Conservation (phyloP, 176 grass and related monocot species). For the Juncus effusus region DNA sequence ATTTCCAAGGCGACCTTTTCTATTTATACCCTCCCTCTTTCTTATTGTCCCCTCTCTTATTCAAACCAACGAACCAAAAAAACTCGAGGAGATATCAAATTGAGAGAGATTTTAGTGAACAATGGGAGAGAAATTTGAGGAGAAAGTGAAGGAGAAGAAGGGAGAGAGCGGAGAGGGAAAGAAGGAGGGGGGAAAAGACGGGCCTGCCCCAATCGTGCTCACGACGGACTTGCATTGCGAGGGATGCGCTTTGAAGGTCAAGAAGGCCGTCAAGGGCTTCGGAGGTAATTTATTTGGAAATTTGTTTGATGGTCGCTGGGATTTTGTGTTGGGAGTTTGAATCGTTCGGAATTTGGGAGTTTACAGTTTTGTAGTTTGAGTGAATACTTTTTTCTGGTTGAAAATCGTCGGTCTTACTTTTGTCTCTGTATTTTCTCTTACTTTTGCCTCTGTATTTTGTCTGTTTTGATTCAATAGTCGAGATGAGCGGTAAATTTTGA, state of each 20-base stretch:
- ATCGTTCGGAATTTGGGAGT: neutral
- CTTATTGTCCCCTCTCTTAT: neutral
- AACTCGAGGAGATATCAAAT: neutral
- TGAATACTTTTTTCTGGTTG: neutral
- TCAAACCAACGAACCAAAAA: slow-evolving; percentile 17
- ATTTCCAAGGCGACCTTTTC: neutral
- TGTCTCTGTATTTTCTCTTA: no score
- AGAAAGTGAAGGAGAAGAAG: slow-evolving; percentile 17
- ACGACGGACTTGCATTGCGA: slow-evolving; percentile 38
- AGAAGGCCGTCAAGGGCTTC: slow-evolving; percentile 27
- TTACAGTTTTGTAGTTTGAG: neutral
- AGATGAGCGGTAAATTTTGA: no score
- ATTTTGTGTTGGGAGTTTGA: neutral
- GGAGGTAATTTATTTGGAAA: neutral
- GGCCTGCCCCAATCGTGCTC: slow-evolving; percentile 28
- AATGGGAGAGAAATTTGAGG: slow-evolving; percentile 11
- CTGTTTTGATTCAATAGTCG: no score
- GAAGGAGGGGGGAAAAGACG: slow-evolving; percentile 19
- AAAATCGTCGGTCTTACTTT: no score
- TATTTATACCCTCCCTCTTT: slow-evolving; percentile 14
- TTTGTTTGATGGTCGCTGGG: neutral
- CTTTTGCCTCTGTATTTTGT: no score
- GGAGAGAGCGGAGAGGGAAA: slow-evolving; percentile 39
- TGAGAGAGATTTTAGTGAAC: neutral
- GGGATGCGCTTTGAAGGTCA: slow-evolving; percentile 34